Percentiles rank a stretch among this genome's conserved stretches.
These are phyloP conservation scores for Coniochaeta sp. DNA, from an alignment of 2,329 filamentous ascomycete genomes.

Conservation along the genomic window DNA sequence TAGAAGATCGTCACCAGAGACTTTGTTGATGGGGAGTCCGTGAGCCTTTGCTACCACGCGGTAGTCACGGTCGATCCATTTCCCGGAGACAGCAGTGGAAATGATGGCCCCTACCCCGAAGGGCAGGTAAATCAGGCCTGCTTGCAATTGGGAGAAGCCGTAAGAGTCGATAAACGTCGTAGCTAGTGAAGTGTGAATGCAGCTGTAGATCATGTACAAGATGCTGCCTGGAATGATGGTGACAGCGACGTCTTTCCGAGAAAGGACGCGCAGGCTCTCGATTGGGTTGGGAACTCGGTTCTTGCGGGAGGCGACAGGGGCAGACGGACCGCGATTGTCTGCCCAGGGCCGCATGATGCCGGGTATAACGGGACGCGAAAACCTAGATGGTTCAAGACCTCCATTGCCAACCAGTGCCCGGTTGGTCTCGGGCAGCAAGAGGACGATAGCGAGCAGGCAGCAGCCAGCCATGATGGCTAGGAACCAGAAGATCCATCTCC, in stretches of 20 bases:
- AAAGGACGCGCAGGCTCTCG: neutral
- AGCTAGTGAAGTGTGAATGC: neutral
- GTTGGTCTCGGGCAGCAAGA: constrained; percentile 6
- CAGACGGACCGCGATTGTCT: neutral
- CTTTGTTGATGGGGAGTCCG: neutral
- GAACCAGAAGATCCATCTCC: constrained; percentile 10
- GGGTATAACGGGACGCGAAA: neutral
- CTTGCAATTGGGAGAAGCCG: neutral
- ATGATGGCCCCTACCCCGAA: neutral
- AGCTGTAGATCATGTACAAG: neutral
- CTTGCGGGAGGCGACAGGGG: neutral
- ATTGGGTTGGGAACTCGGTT: neutral
- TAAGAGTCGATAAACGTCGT: neutral
- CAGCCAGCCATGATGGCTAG: constrained; percentile 1
- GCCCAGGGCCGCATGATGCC: neutral
- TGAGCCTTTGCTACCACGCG: neutral
- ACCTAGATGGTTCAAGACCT: neutral
- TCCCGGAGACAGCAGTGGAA: neutral
- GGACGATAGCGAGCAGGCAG: neutral
- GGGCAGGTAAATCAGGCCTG: neutral
- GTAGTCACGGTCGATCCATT: neutral
- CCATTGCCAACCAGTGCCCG: constrained; percentile 5
- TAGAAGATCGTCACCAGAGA: neutral
- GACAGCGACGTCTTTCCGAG: neutral
- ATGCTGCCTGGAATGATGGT: neutral